These are phyloP conservation scores for Fusarium graminum DNA, from an alignment of 2,329 filamentous ascomycete genomes.

Conservation along the genomic window DNA sequence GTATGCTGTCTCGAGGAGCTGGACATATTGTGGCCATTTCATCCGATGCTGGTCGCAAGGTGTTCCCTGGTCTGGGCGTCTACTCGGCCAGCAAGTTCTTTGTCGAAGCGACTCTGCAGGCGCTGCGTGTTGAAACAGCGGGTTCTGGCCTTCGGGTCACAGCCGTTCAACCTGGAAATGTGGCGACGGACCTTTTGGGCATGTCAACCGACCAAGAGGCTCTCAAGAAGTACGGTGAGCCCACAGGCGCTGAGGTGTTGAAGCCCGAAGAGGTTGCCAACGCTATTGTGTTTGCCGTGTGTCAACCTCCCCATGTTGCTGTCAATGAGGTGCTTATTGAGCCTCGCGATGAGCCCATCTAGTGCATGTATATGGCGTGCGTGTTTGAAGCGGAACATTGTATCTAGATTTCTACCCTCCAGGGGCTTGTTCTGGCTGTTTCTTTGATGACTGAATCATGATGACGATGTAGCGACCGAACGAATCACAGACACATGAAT, in stretches of 20 bases:
- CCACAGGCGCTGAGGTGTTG: slow-evolving; percentile 80
- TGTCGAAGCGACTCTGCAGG: slow-evolving; percentile 84
- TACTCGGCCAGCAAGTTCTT: slow-evolving; percentile 90
- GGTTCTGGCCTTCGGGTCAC: slow-evolving; percentile 80
- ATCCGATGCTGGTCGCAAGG: slow-evolving; percentile 84
- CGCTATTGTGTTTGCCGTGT: slow-evolving; percentile 79
- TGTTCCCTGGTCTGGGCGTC: slow-evolving; percentile 84
- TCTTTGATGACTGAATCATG: slow-evolving; percentile 35
- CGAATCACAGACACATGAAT: slow-evolving; percentile 34
- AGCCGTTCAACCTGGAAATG: slow-evolving; percentile 81
- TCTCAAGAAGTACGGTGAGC: slow-evolving; percentile 82
- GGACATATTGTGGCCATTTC: slow-evolving; percentile 86
- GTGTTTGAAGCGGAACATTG: slow-evolving; percentile 8
- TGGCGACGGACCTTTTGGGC: slow-evolving; percentile 76
- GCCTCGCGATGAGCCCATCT: slow-evolving; percentile 81
- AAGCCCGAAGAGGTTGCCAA: slow-evolving; percentile 78
- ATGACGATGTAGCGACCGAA: slow-evolving; percentile 41
- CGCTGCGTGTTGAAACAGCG: slow-evolving; percentile 79
- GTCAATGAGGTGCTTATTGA: slow-evolving; percentile 87
- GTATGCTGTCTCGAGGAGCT: slow-evolving; percentile 75
- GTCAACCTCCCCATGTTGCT: slow-evolving; percentile 79
- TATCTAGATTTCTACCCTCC: slow-evolving; percentile 37
- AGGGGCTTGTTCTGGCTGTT: slow-evolving; percentile 22
- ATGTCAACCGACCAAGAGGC: slow-evolving; percentile 84
- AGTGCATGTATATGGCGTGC: slow-evolving; percentile 16